A percentile compares a stretch with the other conserved stretches of the same genome.
Conservation (phyloP, 2,329 filamentous ascomycete genomes). For the Ceratocystis cubensis region DNA sequence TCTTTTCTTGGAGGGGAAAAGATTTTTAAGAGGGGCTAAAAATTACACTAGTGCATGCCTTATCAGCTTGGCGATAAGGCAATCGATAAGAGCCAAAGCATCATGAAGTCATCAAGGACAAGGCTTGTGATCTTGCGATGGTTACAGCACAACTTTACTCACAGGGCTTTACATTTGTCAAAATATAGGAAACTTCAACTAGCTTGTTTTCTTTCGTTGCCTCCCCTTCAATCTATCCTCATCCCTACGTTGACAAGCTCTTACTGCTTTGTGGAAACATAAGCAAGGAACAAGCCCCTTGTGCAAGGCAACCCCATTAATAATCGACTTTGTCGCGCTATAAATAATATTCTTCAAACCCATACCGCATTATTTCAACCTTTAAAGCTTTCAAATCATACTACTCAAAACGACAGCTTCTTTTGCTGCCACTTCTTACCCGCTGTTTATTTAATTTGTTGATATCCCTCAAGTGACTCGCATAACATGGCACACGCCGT, state of each 20-base stretch:
- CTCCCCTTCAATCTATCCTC: neutral
- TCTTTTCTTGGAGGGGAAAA: slow-evolving; percentile 17
- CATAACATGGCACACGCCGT: slow-evolving; percentile 64
- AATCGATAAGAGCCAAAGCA: neutral
- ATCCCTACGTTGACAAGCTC: too few species aligned
- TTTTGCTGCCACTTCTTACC: neutral
- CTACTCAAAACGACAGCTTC: neutral
- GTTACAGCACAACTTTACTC: too few species aligned
- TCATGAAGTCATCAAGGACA: slow-evolving; percentile 10
- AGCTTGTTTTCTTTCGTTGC: neutral
- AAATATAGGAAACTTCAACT: neutral
- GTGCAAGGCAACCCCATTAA: slow-evolving; percentile 11
- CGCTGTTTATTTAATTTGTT: neutral
- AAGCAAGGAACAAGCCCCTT: neutral
- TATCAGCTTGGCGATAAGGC: neutral
- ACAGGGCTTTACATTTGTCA: too few species aligned
- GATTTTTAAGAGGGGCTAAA: slow-evolving; percentile 23
- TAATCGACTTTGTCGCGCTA: slow-evolving; percentile 4
- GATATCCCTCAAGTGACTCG: too few species aligned
- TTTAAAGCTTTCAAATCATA: too few species aligned
- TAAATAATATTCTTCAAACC: neutral
- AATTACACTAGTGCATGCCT: slow-evolving; percentile 22
- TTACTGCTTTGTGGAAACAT: too few species aligned
- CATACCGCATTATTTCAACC: neutral
- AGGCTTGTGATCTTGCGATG: neutral